Conservation (phyloP, 768 basidiomycete genomes). For the Termitomyces sp. region DNA sequence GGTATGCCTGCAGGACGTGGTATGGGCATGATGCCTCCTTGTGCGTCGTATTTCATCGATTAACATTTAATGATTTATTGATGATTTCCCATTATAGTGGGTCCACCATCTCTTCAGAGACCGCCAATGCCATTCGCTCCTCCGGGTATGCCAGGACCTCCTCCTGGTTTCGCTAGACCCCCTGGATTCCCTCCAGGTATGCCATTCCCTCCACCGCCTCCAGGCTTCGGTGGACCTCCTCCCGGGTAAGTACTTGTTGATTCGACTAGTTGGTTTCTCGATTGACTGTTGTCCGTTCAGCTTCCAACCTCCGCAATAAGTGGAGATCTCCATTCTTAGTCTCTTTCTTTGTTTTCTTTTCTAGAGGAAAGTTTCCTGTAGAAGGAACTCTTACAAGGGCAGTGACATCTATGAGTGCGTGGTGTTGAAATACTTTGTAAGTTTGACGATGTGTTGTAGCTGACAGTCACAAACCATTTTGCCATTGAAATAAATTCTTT, state of each 20-base stretch:
- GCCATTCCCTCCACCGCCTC: constrained; percentile 68
- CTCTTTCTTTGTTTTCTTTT: background rate
- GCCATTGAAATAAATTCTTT: constrained; percentile 6
- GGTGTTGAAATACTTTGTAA: constrained; percentile 9
- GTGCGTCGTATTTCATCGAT: constrained; percentile 34
- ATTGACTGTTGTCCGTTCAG: constrained; percentile 18
- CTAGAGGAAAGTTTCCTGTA: background rate
- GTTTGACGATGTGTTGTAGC: constrained; percentile 8
- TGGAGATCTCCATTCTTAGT: background rate
- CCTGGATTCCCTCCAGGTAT: constrained; percentile 80
- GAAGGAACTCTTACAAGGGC: constrained; percentile 11
- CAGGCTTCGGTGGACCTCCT: constrained; percentile 76
- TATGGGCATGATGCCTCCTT: constrained; percentile 91
- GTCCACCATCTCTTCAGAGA: constrained; percentile 52
- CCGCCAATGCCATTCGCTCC: constrained; percentile 64
- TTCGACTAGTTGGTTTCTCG: background rate
- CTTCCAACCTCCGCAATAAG: constrained; percentile 47
- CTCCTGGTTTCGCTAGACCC: constrained; percentile 73
- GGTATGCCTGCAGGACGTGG: constrained; percentile 96
- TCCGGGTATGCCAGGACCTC: constrained; percentile 82
- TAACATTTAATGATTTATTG: constrained; percentile 4
- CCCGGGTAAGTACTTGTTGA: constrained; percentile 57
- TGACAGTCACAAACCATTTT: constrained; percentile 6
- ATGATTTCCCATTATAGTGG: constrained; percentile 36
- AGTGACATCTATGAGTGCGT: constrained; percentile 7